These are phyloP conservation scores for Sphaceloma murrayae DNA, from an alignment of 2,329 filamentous ascomycete genomes.

Conservation along the genomic window DNA sequence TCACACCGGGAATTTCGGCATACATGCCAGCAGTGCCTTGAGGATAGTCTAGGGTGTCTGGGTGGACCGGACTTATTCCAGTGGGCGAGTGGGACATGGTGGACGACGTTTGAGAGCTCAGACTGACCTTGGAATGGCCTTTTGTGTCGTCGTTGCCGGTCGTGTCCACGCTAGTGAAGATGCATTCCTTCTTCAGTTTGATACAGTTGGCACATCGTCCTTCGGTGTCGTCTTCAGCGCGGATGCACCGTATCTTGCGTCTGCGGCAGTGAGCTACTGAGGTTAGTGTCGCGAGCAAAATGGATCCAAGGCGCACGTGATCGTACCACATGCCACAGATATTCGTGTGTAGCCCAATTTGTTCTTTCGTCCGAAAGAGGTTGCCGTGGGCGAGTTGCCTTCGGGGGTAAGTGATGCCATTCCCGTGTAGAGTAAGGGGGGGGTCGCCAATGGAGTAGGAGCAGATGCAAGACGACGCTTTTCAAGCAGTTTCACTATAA, in stretches of 20 bases:
- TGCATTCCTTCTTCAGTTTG: conserved; percentile 86
- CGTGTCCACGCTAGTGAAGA: conserved; percentile 73
- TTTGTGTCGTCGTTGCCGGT: conserved; percentile 52
- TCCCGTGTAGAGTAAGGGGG: neutral
- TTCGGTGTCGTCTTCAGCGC: conserved; percentile 60
- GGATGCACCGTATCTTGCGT: conserved; percentile 85
- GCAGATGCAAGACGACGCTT: neutral
- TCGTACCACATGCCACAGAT: conserved; percentile 90
- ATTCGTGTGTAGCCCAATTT: conserved; percentile 94
- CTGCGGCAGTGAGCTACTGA: conserved; percentile 67
- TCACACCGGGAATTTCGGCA: neutral
- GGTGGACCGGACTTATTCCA: conserved; percentile 12
- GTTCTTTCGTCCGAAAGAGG: conserved; percentile 45
- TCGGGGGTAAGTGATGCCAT: neutral
- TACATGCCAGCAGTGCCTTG: neutral
- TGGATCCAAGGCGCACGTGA: conserved; percentile 2
- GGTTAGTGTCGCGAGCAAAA: neutral
- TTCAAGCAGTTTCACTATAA: no score
- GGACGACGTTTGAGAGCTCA: conserved; percentile 19
- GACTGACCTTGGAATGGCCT: conserved; percentile 28
- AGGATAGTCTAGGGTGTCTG: neutral
- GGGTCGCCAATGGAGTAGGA: neutral
- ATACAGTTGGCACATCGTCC: conserved; percentile 88
- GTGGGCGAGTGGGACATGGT: conserved; percentile 19
- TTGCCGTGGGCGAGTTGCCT: conserved; percentile 6